A percentile compares a stretch with the other conserved stretches of the same genome.
phyloP scores from a whole-genome alignment of 169 alveolate species.

The Cyclospora cayetanensis region DNA sequence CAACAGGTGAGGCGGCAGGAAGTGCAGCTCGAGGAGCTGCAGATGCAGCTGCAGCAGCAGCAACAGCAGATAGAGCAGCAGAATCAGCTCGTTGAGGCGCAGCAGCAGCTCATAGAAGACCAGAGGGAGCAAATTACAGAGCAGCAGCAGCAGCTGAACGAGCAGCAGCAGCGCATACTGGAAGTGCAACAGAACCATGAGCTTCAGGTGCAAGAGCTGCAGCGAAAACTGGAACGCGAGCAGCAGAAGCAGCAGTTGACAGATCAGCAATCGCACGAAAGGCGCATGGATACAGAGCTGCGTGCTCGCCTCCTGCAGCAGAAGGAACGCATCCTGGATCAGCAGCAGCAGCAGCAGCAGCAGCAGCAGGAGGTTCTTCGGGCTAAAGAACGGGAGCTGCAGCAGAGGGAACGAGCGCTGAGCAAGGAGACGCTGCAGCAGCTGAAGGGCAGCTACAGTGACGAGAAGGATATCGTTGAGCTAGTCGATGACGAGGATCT shows the following conservation, averaged over 20 bases:
- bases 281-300: constrained; percentile 46
- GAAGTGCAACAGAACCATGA: background rate
- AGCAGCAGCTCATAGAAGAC: background rate
- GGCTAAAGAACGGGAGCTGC: constrained; percentile 58
- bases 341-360: constrained; percentile 54
- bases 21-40: background rate
- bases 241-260: constrained; percentile 14
- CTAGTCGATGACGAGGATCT: constrained; percentile 31
- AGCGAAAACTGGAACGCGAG: background rate
- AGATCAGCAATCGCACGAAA: constrained; percentile 22
- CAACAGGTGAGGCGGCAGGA: constrained; percentile 18
- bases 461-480: constrained; percentile 26
- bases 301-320: constrained; percentile 45
- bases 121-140: background rate
- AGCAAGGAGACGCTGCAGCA: constrained; percentile 30
- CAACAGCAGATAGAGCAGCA: constrained; percentile 36
- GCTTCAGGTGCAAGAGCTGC: background rate
- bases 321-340: constrained; percentile 61
- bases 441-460: constrained; percentile 20
- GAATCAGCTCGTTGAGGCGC: constrained; percentile 19
- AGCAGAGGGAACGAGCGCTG: constrained; percentile 4
- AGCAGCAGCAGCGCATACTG: constrained; percentile 2
- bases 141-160: constrained; percentile 34
- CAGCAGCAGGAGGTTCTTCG: constrained; percentile 4
- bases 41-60: constrained; percentile 19